phyloP scores from a whole-genome alignment of 208 protist species.

The Phytomonas francai region DNA sequence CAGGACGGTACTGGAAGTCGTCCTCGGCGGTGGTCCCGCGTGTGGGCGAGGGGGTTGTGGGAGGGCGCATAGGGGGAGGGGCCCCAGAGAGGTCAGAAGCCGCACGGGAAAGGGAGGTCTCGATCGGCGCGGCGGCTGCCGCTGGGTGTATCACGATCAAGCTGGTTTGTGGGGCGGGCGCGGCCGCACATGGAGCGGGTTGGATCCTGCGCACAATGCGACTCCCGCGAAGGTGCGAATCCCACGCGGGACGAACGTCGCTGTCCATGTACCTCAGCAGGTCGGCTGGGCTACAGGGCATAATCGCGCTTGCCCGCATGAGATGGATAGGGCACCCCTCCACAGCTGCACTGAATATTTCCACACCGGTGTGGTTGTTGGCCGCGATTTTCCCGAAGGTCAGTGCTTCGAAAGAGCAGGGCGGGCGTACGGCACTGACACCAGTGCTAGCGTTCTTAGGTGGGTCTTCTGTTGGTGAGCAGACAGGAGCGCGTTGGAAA shows the following conservation, averaged over 20 bases:
- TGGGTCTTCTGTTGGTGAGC: not conserved
- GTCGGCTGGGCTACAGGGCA: conserved; percentile 44
- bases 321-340: conserved; percentile 57
- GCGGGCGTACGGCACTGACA: not conserved
- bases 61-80: not conserved
- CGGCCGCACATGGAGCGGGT: not conserved
- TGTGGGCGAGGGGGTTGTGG: not conserved
- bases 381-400: conserved; percentile 38
- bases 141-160: not conserved
- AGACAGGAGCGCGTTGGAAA: not conserved
- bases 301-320: conserved; percentile 53
- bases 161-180: not conserved
- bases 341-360: conserved; percentile 49
- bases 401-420: conserved; percentile 9
- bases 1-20: conserved; percentile 27
- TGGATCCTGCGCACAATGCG: conserved; percentile 38
- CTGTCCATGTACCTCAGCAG: conserved; percentile 54
- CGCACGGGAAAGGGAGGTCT: not conserved
- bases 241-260: conserved; percentile 50
- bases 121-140: not conserved
- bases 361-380: conserved; percentile 29
- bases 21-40: not conserved
- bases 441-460: not conserved
- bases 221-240: conserved; percentile 37
- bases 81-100: not conserved